A percentile compares a stretch with the other conserved stretches of the same genome.
Conservation (phyloP, 78 protist species). For the Polysphondylium violaceum region DNA sequence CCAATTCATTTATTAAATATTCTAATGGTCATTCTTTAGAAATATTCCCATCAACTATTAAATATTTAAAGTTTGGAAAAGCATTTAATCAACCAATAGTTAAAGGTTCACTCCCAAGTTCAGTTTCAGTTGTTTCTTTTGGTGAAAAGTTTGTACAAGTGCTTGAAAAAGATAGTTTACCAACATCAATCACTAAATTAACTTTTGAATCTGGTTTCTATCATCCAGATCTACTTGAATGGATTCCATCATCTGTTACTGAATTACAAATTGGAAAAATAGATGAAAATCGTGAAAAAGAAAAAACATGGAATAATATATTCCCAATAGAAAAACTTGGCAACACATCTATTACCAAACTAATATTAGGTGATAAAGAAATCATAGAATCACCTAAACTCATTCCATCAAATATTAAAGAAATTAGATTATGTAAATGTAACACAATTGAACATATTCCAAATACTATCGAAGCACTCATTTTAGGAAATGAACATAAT, state of each 20-base stretch:
- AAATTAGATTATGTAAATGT: neutral
- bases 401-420: neutral
- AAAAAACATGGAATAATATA: neutral
- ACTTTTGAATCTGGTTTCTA: neutral
- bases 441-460: neutral
- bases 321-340: neutral
- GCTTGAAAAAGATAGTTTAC: neutral
- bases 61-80: neutral
- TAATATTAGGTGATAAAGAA: neutral
- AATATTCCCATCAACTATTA: neutral
- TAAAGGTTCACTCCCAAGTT: neutral
- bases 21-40: neutral
- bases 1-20: neutral
- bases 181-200: neutral
- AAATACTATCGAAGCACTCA: neutral
- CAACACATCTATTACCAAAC: neutral
- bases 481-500: neutral
- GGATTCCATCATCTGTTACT: neutral
- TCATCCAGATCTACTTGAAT: neutral
- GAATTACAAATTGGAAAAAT: neutral
- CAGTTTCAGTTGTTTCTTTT: neutral
- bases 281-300: neutral
- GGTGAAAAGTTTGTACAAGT: neutral
- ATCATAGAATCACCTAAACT: neutral
- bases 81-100: neutral